Percentiles rank a stretch among this genome's conserved stretches.
These are phyloP conservation scores for Ophiostoma quercus DNA, from an alignment of 2,329 filamentous ascomycete genomes.

Conservation along the genomic window DNA sequence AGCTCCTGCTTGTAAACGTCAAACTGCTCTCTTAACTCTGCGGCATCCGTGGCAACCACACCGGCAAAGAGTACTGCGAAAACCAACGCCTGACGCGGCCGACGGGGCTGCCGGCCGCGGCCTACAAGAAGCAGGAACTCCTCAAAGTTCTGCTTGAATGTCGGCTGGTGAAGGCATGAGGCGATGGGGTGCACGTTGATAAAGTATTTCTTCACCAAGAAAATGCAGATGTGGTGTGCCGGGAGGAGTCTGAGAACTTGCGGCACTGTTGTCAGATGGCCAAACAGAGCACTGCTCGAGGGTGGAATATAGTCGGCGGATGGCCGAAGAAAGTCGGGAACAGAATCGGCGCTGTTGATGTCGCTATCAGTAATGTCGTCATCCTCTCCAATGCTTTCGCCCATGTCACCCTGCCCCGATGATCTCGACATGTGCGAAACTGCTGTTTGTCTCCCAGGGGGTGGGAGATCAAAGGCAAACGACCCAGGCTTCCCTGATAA, in stretches of 20 bases:
- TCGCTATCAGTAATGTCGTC: slow-evolving; percentile 21
- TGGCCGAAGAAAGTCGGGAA: slow-evolving; percentile 57
- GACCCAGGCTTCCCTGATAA: slow-evolving; percentile 18
- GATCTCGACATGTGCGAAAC: neutral
- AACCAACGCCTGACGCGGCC: slow-evolving; percentile 53
- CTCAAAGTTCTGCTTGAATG: slow-evolving; percentile 60
- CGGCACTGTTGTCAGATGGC: slow-evolving; percentile 44
- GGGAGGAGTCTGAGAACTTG: slow-evolving; percentile 59
- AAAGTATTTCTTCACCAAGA: slow-evolving; percentile 63
- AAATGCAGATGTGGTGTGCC: slow-evolving; percentile 51
- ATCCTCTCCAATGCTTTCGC: neutral
- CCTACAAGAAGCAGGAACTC: slow-evolving; percentile 60
- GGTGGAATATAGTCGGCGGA: slow-evolving; percentile 63
- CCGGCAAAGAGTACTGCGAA: slow-evolving; percentile 67
- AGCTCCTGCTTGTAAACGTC: slow-evolving; percentile 23
- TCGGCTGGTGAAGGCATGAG: slow-evolving; percentile 61
- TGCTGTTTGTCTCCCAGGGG: neutral
- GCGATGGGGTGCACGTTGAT: slow-evolving; percentile 62
- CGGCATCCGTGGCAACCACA: slow-evolving; percentile 51
- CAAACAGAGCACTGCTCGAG: slow-evolving; percentile 62
- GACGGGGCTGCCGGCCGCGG: slow-evolving; percentile 41
- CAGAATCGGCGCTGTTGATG: slow-evolving; percentile 21
- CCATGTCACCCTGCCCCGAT: neutral
- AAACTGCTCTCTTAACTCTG: slow-evolving; percentile 42
- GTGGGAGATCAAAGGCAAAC: slow-evolving; percentile 16